A percentile compares a stretch with the other conserved stretches of the same genome.
Evolutionary conservation across 1,284 basidiomycete species (phyloP).

Genomic region (Malassezia globosa): DNA sequence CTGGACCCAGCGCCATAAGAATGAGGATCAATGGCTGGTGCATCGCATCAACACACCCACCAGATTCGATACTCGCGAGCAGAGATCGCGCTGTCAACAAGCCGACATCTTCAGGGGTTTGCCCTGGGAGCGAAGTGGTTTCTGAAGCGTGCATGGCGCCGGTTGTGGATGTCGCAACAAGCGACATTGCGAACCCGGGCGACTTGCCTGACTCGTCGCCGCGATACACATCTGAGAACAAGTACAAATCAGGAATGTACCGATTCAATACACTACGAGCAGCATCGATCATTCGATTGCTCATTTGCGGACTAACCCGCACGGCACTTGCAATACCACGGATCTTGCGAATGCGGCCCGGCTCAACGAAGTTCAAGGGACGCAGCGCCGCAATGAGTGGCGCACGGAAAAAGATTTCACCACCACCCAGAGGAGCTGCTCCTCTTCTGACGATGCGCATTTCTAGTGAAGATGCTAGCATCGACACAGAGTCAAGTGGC

Average conservation of each 20-base stretch:
- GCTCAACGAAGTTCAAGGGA: conserved; percentile 70
- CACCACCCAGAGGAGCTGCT: conserved; percentile 78
- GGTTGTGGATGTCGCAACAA: conserved; percentile 85
- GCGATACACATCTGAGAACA: conserved; percentile 96
- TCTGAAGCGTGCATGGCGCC: conserved; percentile 78
- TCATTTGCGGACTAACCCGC: conserved; percentile 91
- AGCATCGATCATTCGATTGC: conserved; percentile 91
- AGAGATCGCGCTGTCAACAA: conserved; percentile 65
- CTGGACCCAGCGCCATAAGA: conserved; percentile 86
- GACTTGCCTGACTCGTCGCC: conserved; percentile 94
- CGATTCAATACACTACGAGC: conserved; percentile 82
- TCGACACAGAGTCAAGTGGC: conserved; percentile 19
- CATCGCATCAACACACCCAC: conserved; percentile 80
- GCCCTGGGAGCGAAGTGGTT: conserved; percentile 50
- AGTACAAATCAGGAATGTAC: conserved; percentile 93
- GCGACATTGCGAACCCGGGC: conserved; percentile 82
- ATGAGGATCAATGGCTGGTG: conserved; percentile 80
- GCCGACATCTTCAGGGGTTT: conserved; percentile 77
- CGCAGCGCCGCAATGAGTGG: conserved; percentile 79
- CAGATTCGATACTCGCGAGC: conserved; percentile 64
- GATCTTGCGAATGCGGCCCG: conserved; percentile 83
- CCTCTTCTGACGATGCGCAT: conserved; percentile 81
- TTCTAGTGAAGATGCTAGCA: conserved; percentile 37
- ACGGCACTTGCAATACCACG: conserved; percentile 66
- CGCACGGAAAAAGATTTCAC: conserved; percentile 84